Percentiles rank a stretch among this genome's conserved stretches.
Evolutionary conservation across 2,329 filamentous ascomycete genomes (phyloP).

Genomic region (Venturiaceae sp.): DNA sequence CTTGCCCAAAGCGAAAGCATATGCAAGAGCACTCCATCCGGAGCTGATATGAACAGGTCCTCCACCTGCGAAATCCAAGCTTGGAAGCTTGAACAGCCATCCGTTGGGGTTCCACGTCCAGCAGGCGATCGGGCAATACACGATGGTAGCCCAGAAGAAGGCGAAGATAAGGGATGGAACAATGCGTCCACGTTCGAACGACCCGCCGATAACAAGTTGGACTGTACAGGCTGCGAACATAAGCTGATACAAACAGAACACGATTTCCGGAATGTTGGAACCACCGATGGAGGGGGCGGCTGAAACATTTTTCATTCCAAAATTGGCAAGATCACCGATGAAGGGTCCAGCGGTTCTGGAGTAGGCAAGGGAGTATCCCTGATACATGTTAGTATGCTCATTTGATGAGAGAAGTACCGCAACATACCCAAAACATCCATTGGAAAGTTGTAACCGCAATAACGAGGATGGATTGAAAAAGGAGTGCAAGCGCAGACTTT

Average conservation of each 20-base stretch:
- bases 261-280: constrained; percentile 50
- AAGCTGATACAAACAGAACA: constrained; percentile 57
- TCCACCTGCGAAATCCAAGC: constrained; percentile 51
- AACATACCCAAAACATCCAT: constrained; percentile 12
- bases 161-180: constrained; percentile 54
- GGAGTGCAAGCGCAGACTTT: constrained; percentile 51
- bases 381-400: constrained; percentile 16
- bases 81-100: constrained; percentile 53
- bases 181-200: constrained; percentile 55
- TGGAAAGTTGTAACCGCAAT: constrained; percentile 30
- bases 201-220: constrained; percentile 55
- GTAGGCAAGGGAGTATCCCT: constrained; percentile 55
- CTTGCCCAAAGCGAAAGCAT: constrained; percentile 53
- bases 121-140: constrained; percentile 54
- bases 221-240: constrained; percentile 54
- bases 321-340: constrained; percentile 53
- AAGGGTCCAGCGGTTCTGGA: constrained; percentile 50
- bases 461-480: constrained; percentile 54
- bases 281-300: constrained; percentile 51
- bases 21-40: constrained; percentile 54
- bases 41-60: constrained; percentile 56
- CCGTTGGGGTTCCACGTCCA: constrained; percentile 61
- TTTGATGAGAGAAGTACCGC: too few species aligned
- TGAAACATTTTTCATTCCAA: constrained; percentile 51
- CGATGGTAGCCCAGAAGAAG: constrained; percentile 55